Conservation (phyloP, 257 asterid species). For the Rubia yunnanensis region DNA sequence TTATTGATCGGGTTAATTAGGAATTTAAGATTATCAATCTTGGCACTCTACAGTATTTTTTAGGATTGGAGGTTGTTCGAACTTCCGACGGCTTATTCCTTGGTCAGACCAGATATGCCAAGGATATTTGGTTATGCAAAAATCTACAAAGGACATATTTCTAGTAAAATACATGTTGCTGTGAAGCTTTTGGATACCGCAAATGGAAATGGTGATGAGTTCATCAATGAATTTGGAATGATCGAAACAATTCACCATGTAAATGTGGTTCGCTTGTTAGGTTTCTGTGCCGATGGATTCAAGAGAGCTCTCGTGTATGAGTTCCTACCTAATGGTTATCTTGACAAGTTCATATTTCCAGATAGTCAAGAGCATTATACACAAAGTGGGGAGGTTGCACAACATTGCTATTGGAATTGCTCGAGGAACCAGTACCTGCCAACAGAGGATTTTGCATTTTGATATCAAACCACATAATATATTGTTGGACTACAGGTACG, state of each 20-base stretch:
- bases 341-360: background rate
- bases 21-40: too few species aligned
- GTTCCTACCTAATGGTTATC: background rate
- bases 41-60: too few species aligned
- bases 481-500: background rate
- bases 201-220: background rate
- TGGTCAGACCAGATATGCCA: too few species aligned
- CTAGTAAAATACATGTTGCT: background rate
- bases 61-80: too few species aligned
- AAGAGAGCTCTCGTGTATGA: background rate
- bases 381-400: conserved; percentile 16
- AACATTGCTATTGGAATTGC: conserved; percentile 24
- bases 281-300: background rate
- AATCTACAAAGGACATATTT: background rate
- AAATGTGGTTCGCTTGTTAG: background rate
- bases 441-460: background rate
- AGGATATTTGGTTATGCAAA: background rate
- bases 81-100: too few species aligned
- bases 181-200: background rate
- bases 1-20: too few species aligned
- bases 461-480: background rate
- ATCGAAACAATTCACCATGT: background rate
- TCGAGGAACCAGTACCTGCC: conserved; percentile 14
- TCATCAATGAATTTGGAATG: background rate
- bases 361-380: background rate